phyloP scores from a whole-genome alignment of 2,329 filamentous ascomycete species.

The Pseudomassariella vexata region DNA sequence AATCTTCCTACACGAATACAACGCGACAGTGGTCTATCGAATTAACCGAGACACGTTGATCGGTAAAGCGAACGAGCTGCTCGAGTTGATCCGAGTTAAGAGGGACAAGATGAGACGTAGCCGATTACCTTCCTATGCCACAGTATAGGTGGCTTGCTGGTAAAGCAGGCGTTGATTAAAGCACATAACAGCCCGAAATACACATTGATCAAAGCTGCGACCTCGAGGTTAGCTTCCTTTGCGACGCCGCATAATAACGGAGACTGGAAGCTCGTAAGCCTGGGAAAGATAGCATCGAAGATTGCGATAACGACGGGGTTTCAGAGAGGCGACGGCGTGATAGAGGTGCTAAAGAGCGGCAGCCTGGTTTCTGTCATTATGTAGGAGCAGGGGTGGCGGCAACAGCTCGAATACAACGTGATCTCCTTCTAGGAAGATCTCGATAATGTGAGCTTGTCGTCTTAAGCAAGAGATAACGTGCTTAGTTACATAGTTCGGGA shows the following conservation, averaged over 20 bases:
- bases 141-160: too few relatives aligned
- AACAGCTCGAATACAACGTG: conserved; percentile 8
- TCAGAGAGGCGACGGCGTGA: conserved; percentile 11
- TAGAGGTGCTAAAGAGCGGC: conserved; percentile 10
- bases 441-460: conserved; percentile 13
- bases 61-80: conserved; percentile 17
- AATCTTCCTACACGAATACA: conserved; percentile 20
- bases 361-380: conserved; percentile 15
- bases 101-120: conserved; percentile 8
- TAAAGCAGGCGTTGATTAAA: conserved; percentile 22
- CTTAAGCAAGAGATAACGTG: too few relatives aligned
- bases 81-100: conserved; percentile 13
- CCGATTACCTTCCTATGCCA: conserved; percentile 14
- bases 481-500: too few relatives aligned
- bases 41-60: conserved; percentile 13
- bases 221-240: conserved; percentile 17
- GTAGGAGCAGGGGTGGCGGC: too few relatives aligned
- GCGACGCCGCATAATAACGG: conserved; percentile 19
- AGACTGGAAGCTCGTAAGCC: conserved; percentile 9
- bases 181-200: conserved; percentile 16
- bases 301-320: conserved; percentile 12
- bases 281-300: conserved; percentile 12
- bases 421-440: conserved; percentile 16
- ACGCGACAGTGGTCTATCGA: conserved; percentile 14
- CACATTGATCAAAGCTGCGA: conserved; percentile 13